These are phyloP conservation scores for Solanum hybrid DNA, from an alignment of 305 asterid species.

Conservation along the genomic window DNA sequence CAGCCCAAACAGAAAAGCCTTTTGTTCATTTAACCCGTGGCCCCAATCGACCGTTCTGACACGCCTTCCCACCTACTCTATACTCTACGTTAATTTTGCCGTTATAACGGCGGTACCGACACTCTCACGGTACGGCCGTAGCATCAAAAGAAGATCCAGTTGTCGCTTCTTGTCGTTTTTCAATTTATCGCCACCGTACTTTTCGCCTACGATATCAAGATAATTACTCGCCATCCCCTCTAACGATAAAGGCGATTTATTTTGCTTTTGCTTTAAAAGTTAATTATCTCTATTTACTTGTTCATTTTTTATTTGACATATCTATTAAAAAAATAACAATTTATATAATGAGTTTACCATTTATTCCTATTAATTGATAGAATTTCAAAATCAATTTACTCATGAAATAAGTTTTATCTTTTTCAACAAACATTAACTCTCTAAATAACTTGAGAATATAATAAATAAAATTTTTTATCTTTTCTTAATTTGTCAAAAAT, in stretches of 20 bases:
- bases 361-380: no score
- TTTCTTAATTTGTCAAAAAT: no score
- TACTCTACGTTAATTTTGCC: background rate
- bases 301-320: no score
- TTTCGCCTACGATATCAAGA: background rate
- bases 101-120: slow-evolving; percentile 8
- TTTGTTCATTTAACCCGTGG: slow-evolving; percentile 3
- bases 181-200: background rate
- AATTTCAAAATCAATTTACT: no score
- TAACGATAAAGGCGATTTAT: background rate
- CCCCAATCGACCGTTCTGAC: background rate
- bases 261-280: no score
- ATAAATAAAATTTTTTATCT: no score
- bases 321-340: no score
- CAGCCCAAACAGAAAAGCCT: background rate
- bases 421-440: no score
- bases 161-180: background rate
- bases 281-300: no score
- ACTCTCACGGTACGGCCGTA: background rate
- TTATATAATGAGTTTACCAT: no score
- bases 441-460: no score
- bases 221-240: background rate
- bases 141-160: background rate
- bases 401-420: rapidly evolving
- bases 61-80: background rate